Evolutionary conservation across 768 basidiomycete genomes (phyloP), one percentile per base, ranked within the genome.

Genomic region (Lactarius hatsudake): DNA sequence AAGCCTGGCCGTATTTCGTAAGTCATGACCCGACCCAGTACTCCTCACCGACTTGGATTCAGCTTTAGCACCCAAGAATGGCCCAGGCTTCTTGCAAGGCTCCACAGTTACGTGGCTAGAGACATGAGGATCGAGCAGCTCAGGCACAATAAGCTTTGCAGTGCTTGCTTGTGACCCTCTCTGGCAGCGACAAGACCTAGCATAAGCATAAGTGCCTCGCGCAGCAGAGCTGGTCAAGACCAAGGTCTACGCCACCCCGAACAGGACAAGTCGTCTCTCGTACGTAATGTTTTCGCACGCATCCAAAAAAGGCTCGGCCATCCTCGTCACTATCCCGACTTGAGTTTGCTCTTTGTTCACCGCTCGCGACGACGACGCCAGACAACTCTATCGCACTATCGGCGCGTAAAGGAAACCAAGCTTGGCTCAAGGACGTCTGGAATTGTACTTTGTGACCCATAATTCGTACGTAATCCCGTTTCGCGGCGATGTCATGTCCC

Each of bases 301-400:
- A 43, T 28, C 56, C 34, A 10, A 36, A 57, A 32, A 57, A 13
- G 56, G 30, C 30, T 34, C 12, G 10, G 51, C 4, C 23, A 9
- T 13, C 10, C 26, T 53, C 51, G 51, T 53, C 51, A 53, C 51
- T 53, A n/a, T 53, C 13, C 51, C 51, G 51, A 53, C 51, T 53
- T 53, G 13, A 26, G 51, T 28, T 53, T 5, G 26, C 51, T 54
- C 67, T 48, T 23, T 57, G 57, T 32, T 64, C 54, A 64, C 40
- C 28, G 43, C 58, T 48, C 67, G 67, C 67, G 59, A 68, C 62
- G 53, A 64, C 67, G 62, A 48, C 67, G 66, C 57, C 62, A 54
- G 42, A n/a, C 43, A 36, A 48, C 57, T 23, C 53, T 28, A 60
- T 61, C 40, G 15, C 28, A 23, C 9, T n/a, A 30, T 63, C 45